Evolutionary conservation across 2,329 filamentous ascomycete species (phyloP), one percentile per base, ranked within the genome.

Genomic region (Camptophora hylomeconis): DNA sequence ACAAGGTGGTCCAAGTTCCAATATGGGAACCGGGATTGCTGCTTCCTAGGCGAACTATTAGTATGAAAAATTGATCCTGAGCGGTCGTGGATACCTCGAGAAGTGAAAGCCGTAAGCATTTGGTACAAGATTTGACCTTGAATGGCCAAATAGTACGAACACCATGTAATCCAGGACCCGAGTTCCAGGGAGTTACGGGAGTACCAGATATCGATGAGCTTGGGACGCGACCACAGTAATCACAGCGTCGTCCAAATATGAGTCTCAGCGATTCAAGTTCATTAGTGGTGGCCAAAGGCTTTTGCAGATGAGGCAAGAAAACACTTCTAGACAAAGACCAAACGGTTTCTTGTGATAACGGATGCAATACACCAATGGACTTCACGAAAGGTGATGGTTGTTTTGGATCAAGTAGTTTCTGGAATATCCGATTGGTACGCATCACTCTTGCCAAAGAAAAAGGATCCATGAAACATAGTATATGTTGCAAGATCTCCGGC

Each of bases 201-300:
- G 46, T 17, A n/a, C n/a, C n/a, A n/a, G 33, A 25, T 9, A 14
- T 36, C 30, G 39, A 22, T 17, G 33, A 31, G 26, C 36, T 31
- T 11, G 37, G 37, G 26, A 30, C 37, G 45, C 60, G 69, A 30
- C 55, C 58, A 53, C 82, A 89, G 41, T 75, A 71, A 46, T 86
- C 74, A 51, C 82, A 92, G 31, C 48, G 54, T 17, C 48, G 58
- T 26, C 69, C 67, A 50, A 71, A 74, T 19, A 72, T 62, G 28
- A 89, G 58, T 45, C 68, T 69, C 69, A 81, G 83, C 79, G 86
- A 86, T 22, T 76, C 69, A 39, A 80, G 58, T 52, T 89, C 81
- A 22, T 69, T 69, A 47, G 67, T 69, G 33, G 63, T 66, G 29
- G 60, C 57, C 27, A 87, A 60, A 16, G 80, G 80, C 32, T 65